Conservation (phyloP, 352 stramenopile genomes). For the Thalassiosira exigua region DNA sequence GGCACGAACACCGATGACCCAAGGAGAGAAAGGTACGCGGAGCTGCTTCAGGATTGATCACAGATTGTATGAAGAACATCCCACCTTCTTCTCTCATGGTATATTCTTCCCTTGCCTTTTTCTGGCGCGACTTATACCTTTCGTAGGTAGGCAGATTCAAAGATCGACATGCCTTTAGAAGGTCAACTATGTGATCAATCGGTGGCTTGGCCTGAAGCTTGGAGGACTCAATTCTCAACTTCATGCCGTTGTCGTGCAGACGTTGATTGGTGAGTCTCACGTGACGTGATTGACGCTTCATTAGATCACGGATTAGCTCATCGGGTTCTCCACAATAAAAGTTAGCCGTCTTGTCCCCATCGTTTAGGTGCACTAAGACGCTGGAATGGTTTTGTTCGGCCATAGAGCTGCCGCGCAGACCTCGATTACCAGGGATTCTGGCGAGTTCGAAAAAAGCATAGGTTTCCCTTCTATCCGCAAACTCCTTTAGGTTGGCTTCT, state of each 20-base stretch:
- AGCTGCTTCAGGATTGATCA: neutral
- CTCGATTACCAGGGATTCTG: constrained; percentile 17
- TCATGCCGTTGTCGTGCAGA: neutral
- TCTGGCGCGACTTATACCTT: neutral
- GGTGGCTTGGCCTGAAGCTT: neutral
- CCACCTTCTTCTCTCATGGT: neutral
- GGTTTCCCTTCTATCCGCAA: neutral
- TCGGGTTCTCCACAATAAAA: constrained; percentile 1
- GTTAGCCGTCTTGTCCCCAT: constrained; percentile 21
- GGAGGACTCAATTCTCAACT: neutral
- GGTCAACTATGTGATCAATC: neutral
- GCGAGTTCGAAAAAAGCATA: constrained; percentile 18
- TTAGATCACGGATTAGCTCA: neutral
- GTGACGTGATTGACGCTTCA: neutral
- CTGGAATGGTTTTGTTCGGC: constrained; percentile 25
- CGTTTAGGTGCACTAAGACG: constrained; percentile 25
- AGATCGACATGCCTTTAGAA: neutral
- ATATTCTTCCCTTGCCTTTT: neutral
- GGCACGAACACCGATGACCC: neutral
- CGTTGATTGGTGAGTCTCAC: neutral
- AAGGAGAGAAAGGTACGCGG: neutral
- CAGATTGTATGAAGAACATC: neutral
- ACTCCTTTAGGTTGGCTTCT: neutral
- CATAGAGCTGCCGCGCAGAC: constrained; percentile 1
- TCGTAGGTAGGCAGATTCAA: neutral